Evolutionary conservation across 345 rosid species (phyloP).

Genomic region (Corchorus olitorius): DNA sequence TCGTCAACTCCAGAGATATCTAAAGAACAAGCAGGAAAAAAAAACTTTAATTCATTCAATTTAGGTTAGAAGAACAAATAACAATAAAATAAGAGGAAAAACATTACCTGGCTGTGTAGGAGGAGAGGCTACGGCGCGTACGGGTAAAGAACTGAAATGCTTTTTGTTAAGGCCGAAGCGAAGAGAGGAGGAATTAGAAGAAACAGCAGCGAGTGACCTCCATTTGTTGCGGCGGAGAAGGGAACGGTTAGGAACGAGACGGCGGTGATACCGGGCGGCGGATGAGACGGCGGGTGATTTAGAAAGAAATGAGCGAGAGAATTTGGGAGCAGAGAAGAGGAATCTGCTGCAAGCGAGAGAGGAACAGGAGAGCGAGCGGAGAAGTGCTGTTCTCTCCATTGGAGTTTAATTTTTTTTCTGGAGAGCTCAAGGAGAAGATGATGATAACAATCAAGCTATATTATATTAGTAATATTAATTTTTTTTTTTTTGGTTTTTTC

Average conservation of each 20-base stretch:
- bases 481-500: neutral
- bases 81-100: neutral
- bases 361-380: constrained; percentile 56
- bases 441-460: neutral
- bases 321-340: constrained; percentile 43
- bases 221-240: constrained; percentile 42
- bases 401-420: neutral
- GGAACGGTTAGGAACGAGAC: constrained; percentile 39
- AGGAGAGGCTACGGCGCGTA: constrained; percentile 69
- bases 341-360: constrained; percentile 44
- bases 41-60: constrained; percentile 9
- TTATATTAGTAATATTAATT: too few relatives aligned
- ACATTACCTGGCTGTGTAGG: constrained; percentile 54
- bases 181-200: constrained; percentile 33
- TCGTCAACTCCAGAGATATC: constrained; percentile 51
- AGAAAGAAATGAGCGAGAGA: constrained; percentile 39
- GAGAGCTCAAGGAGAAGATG: neutral
- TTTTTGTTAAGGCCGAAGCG: constrained; percentile 22
- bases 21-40: constrained; percentile 20
- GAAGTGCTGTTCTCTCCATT: constrained; percentile 58
- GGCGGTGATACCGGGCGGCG: constrained; percentile 33
- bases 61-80: neutral
- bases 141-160: constrained; percentile 55
- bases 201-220: constrained; percentile 26
- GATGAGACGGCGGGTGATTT: constrained; percentile 30